phyloP scores from a whole-genome alignment of 768 basidiomycete species.

The Suillus alpinus region DNA sequence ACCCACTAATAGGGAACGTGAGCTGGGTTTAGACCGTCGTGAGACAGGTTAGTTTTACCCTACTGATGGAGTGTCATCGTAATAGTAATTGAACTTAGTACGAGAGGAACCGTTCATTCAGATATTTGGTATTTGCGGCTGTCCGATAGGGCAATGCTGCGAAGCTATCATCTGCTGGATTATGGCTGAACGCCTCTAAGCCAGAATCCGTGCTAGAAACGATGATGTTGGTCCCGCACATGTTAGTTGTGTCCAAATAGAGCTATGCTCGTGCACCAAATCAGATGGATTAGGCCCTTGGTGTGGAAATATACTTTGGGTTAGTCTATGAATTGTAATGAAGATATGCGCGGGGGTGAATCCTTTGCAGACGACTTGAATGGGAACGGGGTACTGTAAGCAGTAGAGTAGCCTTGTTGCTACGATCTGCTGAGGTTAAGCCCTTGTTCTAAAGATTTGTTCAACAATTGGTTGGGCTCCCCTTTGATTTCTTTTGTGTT shows the following conservation, averaged over 20 bases:
- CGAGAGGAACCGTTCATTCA: constrained; percentile 82
- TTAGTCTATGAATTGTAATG: constrained; percentile 53
- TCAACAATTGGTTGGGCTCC: too few species aligned
- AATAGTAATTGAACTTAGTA: constrained; percentile 81
- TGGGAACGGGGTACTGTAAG: constrained; percentile 74
- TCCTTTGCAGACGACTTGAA: constrained; percentile 80
- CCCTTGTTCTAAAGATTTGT: constrained; percentile 70
- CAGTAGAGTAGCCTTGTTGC: constrained; percentile 77
- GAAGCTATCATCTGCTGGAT: constrained; percentile 82
- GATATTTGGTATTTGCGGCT: constrained; percentile 80
- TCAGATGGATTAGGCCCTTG: constrained; percentile 46
- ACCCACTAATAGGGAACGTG: constrained; percentile 78
- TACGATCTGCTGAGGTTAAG: constrained; percentile 77
- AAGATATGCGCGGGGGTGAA: constrained; percentile 69
- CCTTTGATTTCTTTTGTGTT: too few species aligned
- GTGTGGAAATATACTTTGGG: constrained; percentile 46
- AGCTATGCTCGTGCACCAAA: constrained; percentile 68
- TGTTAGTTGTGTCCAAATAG: constrained; percentile 34
- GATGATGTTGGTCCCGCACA: constrained; percentile 63
- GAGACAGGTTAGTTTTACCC: constrained; percentile 87
- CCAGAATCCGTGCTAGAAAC: constrained; percentile 77
- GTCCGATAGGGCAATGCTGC: constrained; percentile 76
- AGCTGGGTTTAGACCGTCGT: constrained; percentile 82
- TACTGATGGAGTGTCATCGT: constrained; percentile 74
- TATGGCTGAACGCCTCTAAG: constrained; percentile 86